phyloP scores from a whole-genome alignment of 2,329 filamentous ascomycete species.

The Aureobasidium sp. region DNA sequence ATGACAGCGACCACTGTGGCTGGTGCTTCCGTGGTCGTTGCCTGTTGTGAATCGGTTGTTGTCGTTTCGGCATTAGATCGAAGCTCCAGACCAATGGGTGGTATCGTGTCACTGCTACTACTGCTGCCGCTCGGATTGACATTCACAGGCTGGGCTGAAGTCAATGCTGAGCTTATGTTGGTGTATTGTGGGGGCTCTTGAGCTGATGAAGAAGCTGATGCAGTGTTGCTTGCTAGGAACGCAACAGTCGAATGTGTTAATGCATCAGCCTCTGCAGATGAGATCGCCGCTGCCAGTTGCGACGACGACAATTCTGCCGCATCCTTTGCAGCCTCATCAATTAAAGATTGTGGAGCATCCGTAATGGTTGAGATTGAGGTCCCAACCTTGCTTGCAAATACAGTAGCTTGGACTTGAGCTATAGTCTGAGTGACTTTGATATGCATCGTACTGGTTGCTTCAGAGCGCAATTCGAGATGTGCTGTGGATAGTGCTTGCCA shows the following conservation, averaged over 20 bases:
- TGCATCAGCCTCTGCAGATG: neutral
- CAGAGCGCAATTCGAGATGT: neutral
- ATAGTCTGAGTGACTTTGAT: slow-evolving; percentile 6
- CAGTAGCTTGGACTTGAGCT: neutral
- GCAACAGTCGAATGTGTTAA: neutral
- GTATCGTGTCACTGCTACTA: neutral
- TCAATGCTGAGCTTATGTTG: neutral
- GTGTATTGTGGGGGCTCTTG: neutral
- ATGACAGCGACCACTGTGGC: neutral
- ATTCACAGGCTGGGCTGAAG: neutral
- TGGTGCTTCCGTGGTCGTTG: neutral
- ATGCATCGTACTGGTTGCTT: slow-evolving; percentile 1
- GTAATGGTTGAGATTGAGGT: neutral
- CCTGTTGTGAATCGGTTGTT: neutral
- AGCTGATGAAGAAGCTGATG: neutral
- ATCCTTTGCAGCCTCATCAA: neutral
- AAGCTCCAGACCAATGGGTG: neutral
- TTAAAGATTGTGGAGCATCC: neutral
- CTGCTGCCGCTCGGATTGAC: neutral
- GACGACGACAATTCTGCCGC: neutral
- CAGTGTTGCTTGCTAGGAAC: neutral
- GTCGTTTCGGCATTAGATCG: neutral
- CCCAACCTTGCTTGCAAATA: slow-evolving; percentile 3
- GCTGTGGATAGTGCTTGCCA: neutral
- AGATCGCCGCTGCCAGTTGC: neutral